Evolutionary conservation across 1,139 yeast genomes (phyloP), one percentile per base, ranked within the genome.

Genomic region (Wickerhamomyces sp.): DNA sequence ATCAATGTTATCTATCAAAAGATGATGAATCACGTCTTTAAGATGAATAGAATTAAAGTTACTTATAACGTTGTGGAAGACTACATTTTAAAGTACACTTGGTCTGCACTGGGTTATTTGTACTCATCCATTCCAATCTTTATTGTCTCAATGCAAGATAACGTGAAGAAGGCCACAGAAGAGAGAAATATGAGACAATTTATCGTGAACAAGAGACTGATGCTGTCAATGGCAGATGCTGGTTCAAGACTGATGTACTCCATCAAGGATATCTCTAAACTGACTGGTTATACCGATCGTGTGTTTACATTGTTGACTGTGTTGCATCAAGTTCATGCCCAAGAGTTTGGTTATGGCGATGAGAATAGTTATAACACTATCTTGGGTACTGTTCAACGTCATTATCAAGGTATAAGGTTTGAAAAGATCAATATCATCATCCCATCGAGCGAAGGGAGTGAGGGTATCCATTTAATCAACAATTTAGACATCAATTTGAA

Each of bases 231-330:
- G 55, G 96, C 96, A 1, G 97, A 89, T 62, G 96, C 97, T 0
- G 96, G 96, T 6, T 85, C 95, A n/a, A 71, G 96, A 45, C 72
- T 89, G 64, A 88, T 89, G 96, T 87, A 87, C 58, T 87, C 96
- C 2, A 84, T 88, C 47, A 88, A 89, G 57, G 96, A 88, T 59
- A 73, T 89, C n/a, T 84, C 94, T 12, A 91, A 82, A 58, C 69
- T 89, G 39, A 86, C 95, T 1, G 96, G 96, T 10, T 84, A 85
- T 55, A 87, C 96, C 2, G 91, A 87, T 47, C 66, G 96, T 46
- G 85, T 89, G 2, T 89, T 84, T 61, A 75, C 76, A 21, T 65
- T 89, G 38, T 65, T 89, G 43, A 70, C 85, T 11, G 80, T 81
- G 28, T 66, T 89, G 42, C 96, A 89, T 59, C 75, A 83, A 49